Conservation (phyloP, 805 yeast genomes). For the Priceomyces medius region DNA sequence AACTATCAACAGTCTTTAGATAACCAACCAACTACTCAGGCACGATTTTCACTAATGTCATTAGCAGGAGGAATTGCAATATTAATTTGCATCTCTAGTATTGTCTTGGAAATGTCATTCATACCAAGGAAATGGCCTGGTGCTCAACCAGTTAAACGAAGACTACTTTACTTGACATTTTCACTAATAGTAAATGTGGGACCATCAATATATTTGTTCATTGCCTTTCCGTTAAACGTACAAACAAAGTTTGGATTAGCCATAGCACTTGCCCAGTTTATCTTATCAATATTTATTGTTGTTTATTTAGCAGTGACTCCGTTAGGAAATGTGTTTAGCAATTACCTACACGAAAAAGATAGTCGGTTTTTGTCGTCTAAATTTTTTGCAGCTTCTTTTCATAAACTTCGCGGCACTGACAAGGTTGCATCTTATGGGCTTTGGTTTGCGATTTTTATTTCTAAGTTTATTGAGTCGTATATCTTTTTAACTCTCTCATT, state of each 20-base stretch:
- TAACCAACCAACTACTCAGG: slow-evolving; percentile 46
- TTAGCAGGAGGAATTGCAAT: slow-evolving; percentile 47
- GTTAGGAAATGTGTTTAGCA: slow-evolving; percentile 49
- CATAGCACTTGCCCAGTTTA: slow-evolving; percentile 25
- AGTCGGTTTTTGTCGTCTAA: slow-evolving; percentile 51
- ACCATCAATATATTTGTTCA: slow-evolving; percentile 30
- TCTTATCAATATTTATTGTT: slow-evolving; percentile 25
- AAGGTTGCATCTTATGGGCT: slow-evolving; percentile 22
- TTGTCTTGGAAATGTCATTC: slow-evolving; percentile 24
- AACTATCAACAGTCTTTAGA: slow-evolving; percentile 39
- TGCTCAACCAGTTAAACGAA: slow-evolving; percentile 13
- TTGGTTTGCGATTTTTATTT: slow-evolving; percentile 33
- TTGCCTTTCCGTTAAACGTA: slow-evolving; percentile 22
- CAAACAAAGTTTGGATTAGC: slow-evolving; percentile 22
- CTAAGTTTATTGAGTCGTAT: slow-evolving; percentile 37
- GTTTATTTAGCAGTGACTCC: slow-evolving; percentile 48
- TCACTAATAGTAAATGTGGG: slow-evolving; percentile 20
- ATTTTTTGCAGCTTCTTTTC: slow-evolving; percentile 24
- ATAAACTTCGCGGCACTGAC: slow-evolving; percentile 20
- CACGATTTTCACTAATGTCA: slow-evolving; percentile 42
- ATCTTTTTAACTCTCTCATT: slow-evolving; percentile 35
- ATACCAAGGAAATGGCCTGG: slow-evolving; percentile 28
- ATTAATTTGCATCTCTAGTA: slow-evolving; percentile 24
- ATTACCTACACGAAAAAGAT: slow-evolving; percentile 24
- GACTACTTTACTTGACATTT: slow-evolving; percentile 14